These are phyloP conservation scores for Flagelloscypha sp. DNA, from an alignment of 768 basidiomycete genomes.

Conservation along the genomic window DNA sequence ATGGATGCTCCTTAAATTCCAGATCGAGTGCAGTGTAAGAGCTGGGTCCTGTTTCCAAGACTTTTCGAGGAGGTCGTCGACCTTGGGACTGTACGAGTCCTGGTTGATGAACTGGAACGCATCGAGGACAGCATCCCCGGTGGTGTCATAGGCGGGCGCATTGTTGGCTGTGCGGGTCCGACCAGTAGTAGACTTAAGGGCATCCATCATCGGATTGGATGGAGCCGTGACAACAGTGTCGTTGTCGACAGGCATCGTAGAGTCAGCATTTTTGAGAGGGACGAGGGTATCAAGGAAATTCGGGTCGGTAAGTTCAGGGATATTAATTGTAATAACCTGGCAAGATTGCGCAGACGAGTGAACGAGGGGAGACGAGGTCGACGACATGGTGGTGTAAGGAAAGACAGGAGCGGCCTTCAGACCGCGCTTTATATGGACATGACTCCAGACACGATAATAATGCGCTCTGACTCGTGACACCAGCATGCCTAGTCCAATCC, in stretches of 20 bases:
- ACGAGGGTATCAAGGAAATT: conserved; percentile 51
- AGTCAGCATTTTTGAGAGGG: conserved; percentile 19
- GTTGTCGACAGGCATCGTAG: conserved; percentile 1
- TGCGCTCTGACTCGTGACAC: too few species aligned
- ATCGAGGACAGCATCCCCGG: conserved; percentile 43
- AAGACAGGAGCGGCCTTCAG: too few species aligned
- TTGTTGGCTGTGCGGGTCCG: conserved; percentile 42
- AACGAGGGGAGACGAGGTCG: too few species aligned
- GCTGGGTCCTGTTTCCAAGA: conserved; percentile 53
- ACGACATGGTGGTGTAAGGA: too few species aligned
- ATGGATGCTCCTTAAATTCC: conserved; percentile 61
- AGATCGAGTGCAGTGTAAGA: conserved; percentile 58
- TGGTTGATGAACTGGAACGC: conserved; percentile 42
- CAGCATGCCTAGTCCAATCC: too few species aligned
- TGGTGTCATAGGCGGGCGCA: conserved; percentile 45
- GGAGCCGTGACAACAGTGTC: too few species aligned
- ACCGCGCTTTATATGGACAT: too few species aligned
- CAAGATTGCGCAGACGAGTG: too few species aligned
- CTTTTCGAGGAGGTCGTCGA: conserved; percentile 31
- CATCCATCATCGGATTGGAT: conserved; percentile 51
- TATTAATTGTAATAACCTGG: too few species aligned
- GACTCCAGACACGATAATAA: too few species aligned
- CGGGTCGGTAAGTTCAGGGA: conserved; percentile 50
- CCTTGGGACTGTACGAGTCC: conserved; percentile 9
- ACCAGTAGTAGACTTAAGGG: conserved; percentile 32